Evolutionary conservation across 1,139 yeast species (phyloP), one percentile per base, ranked within the genome.

Genomic region (Suhomyces wounanorum): DNA sequence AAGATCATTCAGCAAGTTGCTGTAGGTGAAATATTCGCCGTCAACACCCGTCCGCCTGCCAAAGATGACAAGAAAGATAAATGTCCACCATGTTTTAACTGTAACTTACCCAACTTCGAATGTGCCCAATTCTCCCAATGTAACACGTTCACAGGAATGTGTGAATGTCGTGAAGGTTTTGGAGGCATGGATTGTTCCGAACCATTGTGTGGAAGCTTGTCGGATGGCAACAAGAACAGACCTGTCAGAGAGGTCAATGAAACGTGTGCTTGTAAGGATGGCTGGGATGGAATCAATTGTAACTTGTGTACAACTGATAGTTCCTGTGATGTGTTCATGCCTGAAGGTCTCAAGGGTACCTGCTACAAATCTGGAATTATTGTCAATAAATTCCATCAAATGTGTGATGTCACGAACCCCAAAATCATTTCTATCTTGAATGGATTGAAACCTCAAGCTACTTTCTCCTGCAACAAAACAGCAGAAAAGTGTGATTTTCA

Each of bases 201-300:
- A 59, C 97, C 99, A 0, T 77, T 90, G 37, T 94, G 99, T 74
- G 99, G 98, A 1, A 79, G 89, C 0, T 73, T 91, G 28, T 71
- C 84, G 0, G 83, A 82, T 52, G 89, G 87, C 28, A 84, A 85
- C 55, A 64, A 65, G 26, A 79, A 86, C 49, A 78, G 98, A 54
- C 81, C 81, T 1, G 85, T 89, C 1, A 63, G 86, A 31, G 79
- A 80, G 35, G 77, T 75, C 25, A 68, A 79, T 11, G 68, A 66
- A 1, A 63, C 70, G 0, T 94, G 99, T 68, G 73, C 73, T 0
- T 94, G 99, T 70, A 79, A 81, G 45, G 77, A 78, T 1, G 99
- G 99, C 3, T 94, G 99, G 99, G 72, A 75, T 7, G 98, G 99
- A 43, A 88, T 94, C 63, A 94, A 94, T 65, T 94, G 99, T 76